Conservation (phyloP, 164 flowering plant genomes). For the Houttuynia cordata region DNA sequence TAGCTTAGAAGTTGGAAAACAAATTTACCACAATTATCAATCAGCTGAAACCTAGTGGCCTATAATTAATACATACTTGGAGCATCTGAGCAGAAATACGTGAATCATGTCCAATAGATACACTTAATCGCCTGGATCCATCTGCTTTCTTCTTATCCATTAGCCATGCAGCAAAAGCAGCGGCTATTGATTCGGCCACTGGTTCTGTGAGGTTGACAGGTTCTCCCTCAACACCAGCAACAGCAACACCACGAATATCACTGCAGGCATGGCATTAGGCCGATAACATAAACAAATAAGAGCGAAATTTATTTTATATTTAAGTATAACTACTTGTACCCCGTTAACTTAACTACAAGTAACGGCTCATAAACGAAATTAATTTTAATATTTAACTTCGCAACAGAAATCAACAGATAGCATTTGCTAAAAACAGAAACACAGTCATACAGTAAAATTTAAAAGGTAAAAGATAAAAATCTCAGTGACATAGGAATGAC, state of each 20-base stretch:
- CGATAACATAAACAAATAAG: too few relatives aligned
- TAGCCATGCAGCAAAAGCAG: constrained; percentile 92
- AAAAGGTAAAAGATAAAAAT: too few relatives aligned
- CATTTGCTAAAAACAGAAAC: background rate
- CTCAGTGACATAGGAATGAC: too few relatives aligned
- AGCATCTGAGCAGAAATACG: constrained; percentile 81
- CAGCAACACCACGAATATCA: constrained; percentile 98
- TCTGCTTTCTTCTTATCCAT: constrained; percentile 54
- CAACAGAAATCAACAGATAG: too few relatives aligned
- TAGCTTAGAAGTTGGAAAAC: too few relatives aligned
- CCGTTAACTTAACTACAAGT: too few relatives aligned
- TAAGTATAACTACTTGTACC: background rate
- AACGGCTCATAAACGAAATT: too few relatives aligned
- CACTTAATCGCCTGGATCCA: constrained; percentile 39
- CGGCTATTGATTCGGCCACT: constrained; percentile 90
- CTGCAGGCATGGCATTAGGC: constrained; percentile 32
- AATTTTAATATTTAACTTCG: too few relatives aligned
- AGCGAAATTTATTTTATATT: too few relatives aligned
- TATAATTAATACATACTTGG: constrained; percentile 30
- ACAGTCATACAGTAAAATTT: background rate
- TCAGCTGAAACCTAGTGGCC: background rate
- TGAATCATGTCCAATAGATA: constrained; percentile 94
- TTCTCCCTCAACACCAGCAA: constrained; percentile 92
- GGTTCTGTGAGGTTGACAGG: constrained; percentile 80
- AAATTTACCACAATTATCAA: background rate